Conservation (phyloP, 1,284 basidiomycete genomes). For the Neotropicomus parvogracilis region DNA sequence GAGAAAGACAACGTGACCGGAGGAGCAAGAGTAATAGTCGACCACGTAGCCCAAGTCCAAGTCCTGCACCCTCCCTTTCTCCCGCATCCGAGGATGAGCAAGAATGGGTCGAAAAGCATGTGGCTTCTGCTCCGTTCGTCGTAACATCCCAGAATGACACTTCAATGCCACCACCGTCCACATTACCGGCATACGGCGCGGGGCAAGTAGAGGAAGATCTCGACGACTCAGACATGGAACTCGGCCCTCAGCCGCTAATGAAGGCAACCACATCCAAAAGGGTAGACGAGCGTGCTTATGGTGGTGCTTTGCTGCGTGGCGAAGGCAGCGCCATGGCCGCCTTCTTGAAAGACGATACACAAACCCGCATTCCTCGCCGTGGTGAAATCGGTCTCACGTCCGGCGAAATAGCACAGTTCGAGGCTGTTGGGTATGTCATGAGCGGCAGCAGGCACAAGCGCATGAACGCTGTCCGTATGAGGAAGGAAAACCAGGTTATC, state of each 20-base stretch:
- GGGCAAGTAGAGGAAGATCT: constrained; percentile 13
- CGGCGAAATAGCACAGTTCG: constrained; percentile 83
- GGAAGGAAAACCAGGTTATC: constrained; percentile 99
- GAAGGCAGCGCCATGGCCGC: constrained; percentile 98
- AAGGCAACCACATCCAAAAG: constrained; percentile 45
- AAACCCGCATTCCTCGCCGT: constrained; percentile 91
- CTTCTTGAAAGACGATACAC: constrained; percentile 85
- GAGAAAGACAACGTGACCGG: constrained; percentile 27
- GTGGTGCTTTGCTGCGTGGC: constrained; percentile 84
- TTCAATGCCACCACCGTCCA: constrained; percentile 22
- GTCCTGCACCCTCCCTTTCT: constrained; percentile 28
- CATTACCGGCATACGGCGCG: constrained; percentile 19
- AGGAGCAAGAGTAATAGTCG: constrained; percentile 31
- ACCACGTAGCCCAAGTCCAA: constrained; percentile 35
- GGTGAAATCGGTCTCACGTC: constrained; percentile 95
- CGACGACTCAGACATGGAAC: constrained; percentile 44
- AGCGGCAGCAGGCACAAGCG: constrained; percentile 87
- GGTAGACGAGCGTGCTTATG: constrained; percentile 77
- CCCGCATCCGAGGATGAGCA: constrained; percentile 47
- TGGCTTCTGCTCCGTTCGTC: constrained; percentile 35
- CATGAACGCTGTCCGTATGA: constrained; percentile 97
- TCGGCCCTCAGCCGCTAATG: constrained; percentile 58
- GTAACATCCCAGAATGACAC: constrained; percentile 14
- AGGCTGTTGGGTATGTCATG: constrained; percentile 97
- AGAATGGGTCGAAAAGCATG: constrained; percentile 71